These are phyloP conservation scores for Glycyrrhiza uralensis DNA, from an alignment of 306 rosid species.

Conservation along the genomic window DNA sequence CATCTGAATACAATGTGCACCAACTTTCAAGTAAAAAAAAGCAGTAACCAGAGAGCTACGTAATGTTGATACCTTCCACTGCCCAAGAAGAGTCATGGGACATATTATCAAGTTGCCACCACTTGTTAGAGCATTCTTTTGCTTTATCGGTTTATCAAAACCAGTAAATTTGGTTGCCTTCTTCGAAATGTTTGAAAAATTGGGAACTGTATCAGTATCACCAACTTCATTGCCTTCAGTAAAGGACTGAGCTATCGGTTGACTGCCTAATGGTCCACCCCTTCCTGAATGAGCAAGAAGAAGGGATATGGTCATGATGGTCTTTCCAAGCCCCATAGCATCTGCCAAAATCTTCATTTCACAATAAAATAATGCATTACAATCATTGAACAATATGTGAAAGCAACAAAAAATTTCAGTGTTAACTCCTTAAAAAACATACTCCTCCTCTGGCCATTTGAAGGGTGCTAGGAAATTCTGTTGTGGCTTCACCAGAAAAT, in stretches of 20 bases:
- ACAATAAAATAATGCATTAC: constrained; percentile 28
- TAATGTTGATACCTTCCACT: constrained; percentile 76
- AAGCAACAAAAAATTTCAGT: constrained; percentile 9
- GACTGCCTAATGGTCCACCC: constrained; percentile 53
- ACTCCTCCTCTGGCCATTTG: constrained; percentile 97
- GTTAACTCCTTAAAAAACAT: constrained; percentile 39
- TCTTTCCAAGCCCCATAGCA: constrained; percentile 99
- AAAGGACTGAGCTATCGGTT: constrained; percentile 32
- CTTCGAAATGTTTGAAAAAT: constrained; percentile 40
- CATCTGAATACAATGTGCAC: neutral
- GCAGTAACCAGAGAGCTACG: constrained; percentile 21
- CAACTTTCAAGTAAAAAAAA: constrained; percentile 17
- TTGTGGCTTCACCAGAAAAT: constrained; percentile 90
- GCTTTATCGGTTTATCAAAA: constrained; percentile 63
- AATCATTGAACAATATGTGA: neutral
- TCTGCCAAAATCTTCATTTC: constrained; percentile 87
- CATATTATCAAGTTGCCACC: constrained; percentile 87
- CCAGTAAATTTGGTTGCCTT: constrained; percentile 53
- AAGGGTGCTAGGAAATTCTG: constrained; percentile 92
- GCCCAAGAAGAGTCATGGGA: constrained; percentile 92
- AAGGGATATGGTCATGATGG: constrained; percentile 91
- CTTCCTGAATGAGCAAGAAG: constrained; percentile 68
- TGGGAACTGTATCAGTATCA: constrained; percentile 27
- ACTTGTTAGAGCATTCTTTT: constrained; percentile 44
- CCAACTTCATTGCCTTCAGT: constrained; percentile 44